Percentiles rank a stretch among this genome's conserved stretches.
Conservation (phyloP, 768 basidiomycete genomes). For the Megacollybia marginata region DNA sequence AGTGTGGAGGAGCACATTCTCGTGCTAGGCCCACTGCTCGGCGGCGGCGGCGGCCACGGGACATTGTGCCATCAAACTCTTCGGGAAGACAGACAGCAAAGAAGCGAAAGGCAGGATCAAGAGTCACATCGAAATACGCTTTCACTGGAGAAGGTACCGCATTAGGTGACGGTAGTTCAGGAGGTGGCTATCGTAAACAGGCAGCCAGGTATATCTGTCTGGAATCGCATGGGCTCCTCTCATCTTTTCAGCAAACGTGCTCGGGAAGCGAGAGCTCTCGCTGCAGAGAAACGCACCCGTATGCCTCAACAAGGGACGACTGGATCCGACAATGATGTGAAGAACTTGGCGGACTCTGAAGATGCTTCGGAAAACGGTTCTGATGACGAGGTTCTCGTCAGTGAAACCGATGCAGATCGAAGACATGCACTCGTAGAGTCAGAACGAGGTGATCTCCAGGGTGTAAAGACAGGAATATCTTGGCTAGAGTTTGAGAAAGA, state of each 20-base stretch:
- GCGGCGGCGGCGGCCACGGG: constrained; percentile 30
- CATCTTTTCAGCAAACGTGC: constrained; percentile 58
- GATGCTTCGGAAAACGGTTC: constrained; percentile 13
- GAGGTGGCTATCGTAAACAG: constrained; percentile 64
- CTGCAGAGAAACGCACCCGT: constrained; percentile 57
- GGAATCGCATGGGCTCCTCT: not conserved
- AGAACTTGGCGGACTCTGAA: constrained; percentile 7
- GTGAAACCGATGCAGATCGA: constrained; percentile 40
- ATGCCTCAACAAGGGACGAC: constrained; percentile 26
- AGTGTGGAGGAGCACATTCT: constrained; percentile 79
- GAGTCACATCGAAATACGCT: constrained; percentile 53
- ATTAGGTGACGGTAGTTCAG: constrained; percentile 39
- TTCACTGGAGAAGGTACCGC: constrained; percentile 53
- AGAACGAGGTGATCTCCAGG: constrained; percentile 33
- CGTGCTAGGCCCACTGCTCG: constrained; percentile 47
- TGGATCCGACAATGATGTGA: not conserved
- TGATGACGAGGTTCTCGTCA: constrained; percentile 23
- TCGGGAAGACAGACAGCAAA: constrained; percentile 59
- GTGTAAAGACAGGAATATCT: constrained; percentile 27
- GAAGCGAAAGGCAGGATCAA: constrained; percentile 63
- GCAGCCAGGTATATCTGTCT: constrained; percentile 46
- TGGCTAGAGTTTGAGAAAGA: constrained; percentile 42
- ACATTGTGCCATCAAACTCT: constrained; percentile 43
- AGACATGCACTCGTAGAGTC: constrained; percentile 44
- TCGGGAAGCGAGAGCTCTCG: constrained; percentile 69